A percentile compares a stretch with the other conserved stretches of the same genome.
These are phyloP conservation scores for Apiotrichum gracile DNA, from an alignment of 1,284 basidiomycete genomes.

Conservation along the genomic window DNA sequence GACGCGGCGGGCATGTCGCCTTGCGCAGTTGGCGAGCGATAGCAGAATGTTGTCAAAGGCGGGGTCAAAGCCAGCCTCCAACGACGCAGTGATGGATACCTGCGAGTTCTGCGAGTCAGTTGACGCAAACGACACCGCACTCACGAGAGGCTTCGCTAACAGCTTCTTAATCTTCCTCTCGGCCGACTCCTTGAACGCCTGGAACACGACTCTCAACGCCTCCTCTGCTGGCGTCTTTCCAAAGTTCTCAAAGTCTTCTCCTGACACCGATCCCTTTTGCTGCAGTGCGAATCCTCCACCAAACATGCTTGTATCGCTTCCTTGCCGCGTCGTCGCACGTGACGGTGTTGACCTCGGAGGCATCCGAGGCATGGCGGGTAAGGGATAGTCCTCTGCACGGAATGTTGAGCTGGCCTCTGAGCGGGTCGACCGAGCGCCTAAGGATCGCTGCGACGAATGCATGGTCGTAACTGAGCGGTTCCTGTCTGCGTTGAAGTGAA, in stretches of 20 bases:
- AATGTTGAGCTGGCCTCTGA: conserved; percentile 39
- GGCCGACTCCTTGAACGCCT: conserved; percentile 69
- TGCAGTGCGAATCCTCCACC: conserved; percentile 7
- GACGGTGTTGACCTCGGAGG: conserved; percentile 29
- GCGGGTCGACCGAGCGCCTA: conserved; percentile 32
- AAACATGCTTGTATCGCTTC: conserved; percentile 38
- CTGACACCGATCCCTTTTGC: conserved; percentile 30
- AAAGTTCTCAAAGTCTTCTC: conserved; percentile 23
- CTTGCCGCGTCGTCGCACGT: conserved; percentile 31
- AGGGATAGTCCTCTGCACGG: conserved; percentile 33
- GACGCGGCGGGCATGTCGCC: conserved; percentile 75
- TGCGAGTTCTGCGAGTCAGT: conserved; percentile 57
- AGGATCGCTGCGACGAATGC: conserved; percentile 31
- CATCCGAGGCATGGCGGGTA: conserved; percentile 38
- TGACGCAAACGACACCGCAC: conserved; percentile 30
- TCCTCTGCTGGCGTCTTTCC: conserved; percentile 69
- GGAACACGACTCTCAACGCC: conserved; percentile 77
- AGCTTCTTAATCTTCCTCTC: conserved; percentile 71
- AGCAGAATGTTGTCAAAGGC: conserved; percentile 73
- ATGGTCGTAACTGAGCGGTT: conserved; percentile 32
- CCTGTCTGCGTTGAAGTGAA: conserved; percentile 17
- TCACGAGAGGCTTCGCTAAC: conserved; percentile 61
- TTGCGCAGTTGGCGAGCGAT: conserved; percentile 79
- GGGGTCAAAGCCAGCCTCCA: conserved; percentile 66
- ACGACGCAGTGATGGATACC: conserved; percentile 57